These are phyloP conservation scores for Alternaria conjuncta DNA, from an alignment of 2,329 filamentous ascomycete species.

Conservation along the genomic window DNA sequence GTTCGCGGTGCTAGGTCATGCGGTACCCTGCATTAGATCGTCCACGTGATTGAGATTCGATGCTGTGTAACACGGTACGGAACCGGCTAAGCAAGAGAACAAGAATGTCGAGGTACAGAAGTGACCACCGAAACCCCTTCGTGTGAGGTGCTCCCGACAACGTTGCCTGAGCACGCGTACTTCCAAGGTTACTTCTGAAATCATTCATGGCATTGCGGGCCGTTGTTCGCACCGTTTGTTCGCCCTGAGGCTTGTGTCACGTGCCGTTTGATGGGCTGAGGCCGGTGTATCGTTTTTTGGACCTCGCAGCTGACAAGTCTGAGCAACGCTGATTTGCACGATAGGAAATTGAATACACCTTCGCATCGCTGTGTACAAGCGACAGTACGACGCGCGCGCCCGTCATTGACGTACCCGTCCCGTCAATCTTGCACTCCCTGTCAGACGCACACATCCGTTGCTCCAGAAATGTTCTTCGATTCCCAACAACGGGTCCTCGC, in stretches of 20 bases:
- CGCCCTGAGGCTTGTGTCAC: neutral
- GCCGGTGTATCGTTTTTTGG: neutral
- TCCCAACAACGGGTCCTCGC: constrained; percentile 13
- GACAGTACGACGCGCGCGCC: neutral
- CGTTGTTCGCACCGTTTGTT: neutral
- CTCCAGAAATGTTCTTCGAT: constrained; percentile 11
- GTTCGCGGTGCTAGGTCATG: neutral
- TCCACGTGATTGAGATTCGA: constrained; percentile 17
- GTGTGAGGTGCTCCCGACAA: neutral
- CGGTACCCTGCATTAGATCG: constrained; percentile 13
- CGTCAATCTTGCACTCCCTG: constrained; percentile 23
- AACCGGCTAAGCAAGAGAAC: constrained; percentile 8
- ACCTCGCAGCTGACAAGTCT: neutral
- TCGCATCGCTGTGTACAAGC: constrained; percentile 8
- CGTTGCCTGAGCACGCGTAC: neutral
- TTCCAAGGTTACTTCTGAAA: neutral
- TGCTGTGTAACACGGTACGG: constrained; percentile 25
- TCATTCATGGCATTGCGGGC: neutral
- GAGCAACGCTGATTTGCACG: neutral
- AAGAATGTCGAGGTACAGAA: neutral
- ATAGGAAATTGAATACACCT: constrained; percentile 15
- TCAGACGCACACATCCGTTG: constrained; percentile 23
- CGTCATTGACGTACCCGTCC: constrained; percentile 15
- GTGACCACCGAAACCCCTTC: neutral
- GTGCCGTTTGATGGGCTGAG: neutral